These are phyloP conservation scores for Porodaedalea pini DNA, from an alignment of 1,284 basidiomycete species.

Conservation along the genomic window DNA sequence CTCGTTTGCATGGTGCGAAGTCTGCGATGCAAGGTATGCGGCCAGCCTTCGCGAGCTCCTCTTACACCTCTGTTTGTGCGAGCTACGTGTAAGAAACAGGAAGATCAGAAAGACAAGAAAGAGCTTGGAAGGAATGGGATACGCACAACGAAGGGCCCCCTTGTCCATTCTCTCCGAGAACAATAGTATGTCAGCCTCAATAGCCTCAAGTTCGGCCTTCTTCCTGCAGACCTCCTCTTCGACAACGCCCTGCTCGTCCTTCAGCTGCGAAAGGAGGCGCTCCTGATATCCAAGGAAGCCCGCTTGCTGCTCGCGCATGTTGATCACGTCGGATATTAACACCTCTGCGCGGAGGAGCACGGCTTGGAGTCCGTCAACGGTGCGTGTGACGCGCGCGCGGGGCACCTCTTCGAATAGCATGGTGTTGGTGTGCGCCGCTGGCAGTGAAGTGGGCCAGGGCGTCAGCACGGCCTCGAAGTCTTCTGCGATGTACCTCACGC, in stretches of 20 bases:
- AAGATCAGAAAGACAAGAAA: too few species aligned
- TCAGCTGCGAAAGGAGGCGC: not conserved
- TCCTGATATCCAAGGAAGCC: not conserved
- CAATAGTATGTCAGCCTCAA: too few species aligned
- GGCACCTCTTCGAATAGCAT: conserved; percentile 2
- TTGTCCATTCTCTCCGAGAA: too few species aligned
- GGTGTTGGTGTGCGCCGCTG: not conserved
- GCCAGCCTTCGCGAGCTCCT: too few species aligned
- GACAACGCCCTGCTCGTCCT: not conserved
- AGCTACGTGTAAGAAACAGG: too few species aligned
- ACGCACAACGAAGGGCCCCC: too few species aligned
- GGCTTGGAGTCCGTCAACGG: not conserved
- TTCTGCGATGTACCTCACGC: not conserved
- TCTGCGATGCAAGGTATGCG: too few species aligned
- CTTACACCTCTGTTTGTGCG: too few species aligned
- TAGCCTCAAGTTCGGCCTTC: not conserved
- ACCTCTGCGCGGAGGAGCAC: not conserved
- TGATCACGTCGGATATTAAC: not conserved
- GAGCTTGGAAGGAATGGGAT: too few species aligned
- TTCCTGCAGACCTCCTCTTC: not conserved
- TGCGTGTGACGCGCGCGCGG: not conserved
- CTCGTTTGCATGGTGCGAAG: too few species aligned
- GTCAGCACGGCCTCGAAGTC: not conserved
- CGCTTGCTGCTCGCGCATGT: conserved; percentile 8
- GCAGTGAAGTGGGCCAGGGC: not conserved